Conservation (phyloP, 805 yeast species). For the Debaryomyces prosopidis region DNA sequence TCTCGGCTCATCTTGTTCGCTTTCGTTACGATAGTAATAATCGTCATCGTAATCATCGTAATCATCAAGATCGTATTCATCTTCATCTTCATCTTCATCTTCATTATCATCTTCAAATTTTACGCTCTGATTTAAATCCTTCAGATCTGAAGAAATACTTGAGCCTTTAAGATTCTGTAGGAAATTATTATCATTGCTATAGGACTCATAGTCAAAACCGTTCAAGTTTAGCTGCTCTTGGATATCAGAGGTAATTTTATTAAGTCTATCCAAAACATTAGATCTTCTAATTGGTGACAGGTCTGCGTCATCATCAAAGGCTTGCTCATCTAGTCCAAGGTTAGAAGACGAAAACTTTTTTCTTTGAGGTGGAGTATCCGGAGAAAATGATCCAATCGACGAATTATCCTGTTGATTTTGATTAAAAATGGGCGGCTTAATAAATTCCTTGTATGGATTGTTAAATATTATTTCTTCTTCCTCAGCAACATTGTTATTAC, state of each 20-base stretch:
- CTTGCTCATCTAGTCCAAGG: neutral
- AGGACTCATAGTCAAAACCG: conserved; percentile 14
- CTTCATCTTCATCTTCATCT: neutral
- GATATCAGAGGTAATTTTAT: conserved; percentile 40
- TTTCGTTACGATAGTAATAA: conserved; percentile 19
- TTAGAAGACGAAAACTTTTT: neutral
- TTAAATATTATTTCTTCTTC: neutral
- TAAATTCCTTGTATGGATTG: neutral
- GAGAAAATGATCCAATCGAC: conserved; percentile 41
- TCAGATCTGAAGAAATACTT: neutral
- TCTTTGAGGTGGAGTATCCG: conserved; percentile 32
- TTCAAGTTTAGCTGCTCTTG: conserved; percentile 23
- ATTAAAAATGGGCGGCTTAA: neutral
- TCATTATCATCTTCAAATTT: neutral
- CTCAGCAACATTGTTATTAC: neutral
- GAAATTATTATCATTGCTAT: neutral
- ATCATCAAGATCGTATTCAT: conserved; percentile 8
- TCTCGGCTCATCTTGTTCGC: conserved; percentile 12
- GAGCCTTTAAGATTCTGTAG: neutral
- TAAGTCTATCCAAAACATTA: conserved; percentile 36
- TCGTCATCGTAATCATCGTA: conserved; percentile 20
- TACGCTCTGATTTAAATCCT: neutral
- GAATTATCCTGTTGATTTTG: conserved; percentile 13
- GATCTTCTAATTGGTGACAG: conserved; percentile 29
- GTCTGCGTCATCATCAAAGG: conserved; percentile 6